Conservation (phyloP, 495 filamentous ascomycete species). For the Lasiosphaeria ovina region DNA sequence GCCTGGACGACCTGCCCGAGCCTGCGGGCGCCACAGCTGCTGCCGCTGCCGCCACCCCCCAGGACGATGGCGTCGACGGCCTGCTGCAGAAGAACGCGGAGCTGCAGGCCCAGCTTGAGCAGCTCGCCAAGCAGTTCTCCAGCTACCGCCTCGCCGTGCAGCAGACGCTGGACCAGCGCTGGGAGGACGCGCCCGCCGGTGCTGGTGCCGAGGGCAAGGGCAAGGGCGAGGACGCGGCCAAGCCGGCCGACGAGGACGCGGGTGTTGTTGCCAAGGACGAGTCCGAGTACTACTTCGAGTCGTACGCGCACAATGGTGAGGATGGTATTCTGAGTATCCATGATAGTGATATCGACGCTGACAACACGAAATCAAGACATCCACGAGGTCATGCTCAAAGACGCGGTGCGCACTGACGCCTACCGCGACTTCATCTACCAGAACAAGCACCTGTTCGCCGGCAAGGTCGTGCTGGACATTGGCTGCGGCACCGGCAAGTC, state of each 20-base stretch:
- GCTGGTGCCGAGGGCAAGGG: too few species aligned
- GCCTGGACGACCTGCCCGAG: conserved; percentile 70
- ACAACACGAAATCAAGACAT: conserved; percentile 53
- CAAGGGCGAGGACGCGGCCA: conserved; percentile 22
- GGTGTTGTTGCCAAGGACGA: conserved; percentile 38
- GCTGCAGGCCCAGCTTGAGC: conserved; percentile 66
- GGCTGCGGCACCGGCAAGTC: conserved; percentile 76
- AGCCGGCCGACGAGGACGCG: conserved; percentile 15
- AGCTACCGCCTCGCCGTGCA: conserved; percentile 69
- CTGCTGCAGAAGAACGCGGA: conserved; percentile 58
- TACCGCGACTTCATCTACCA: conserved; percentile 98
- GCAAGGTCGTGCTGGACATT: conserved; percentile 96
- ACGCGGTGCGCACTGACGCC: conserved; percentile 89
- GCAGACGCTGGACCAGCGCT: conserved; percentile 68
- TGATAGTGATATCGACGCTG: neutral
- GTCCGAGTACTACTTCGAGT: conserved; percentile 74
- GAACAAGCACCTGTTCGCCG: conserved; percentile 93
- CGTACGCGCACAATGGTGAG: conserved; percentile 73
- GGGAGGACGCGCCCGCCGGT: conserved; percentile 42
- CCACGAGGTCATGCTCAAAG: conserved; percentile 92
- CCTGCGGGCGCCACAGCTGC: conserved; percentile 23
- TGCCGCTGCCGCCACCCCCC: conserved; percentile 25
- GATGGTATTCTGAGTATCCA: neutral
- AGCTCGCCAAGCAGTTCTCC: conserved; percentile 62
- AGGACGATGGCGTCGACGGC: conserved; percentile 35